phyloP scores from a whole-genome alignment of 805 yeast genomes.

The Komagataella phaffii region DNA sequence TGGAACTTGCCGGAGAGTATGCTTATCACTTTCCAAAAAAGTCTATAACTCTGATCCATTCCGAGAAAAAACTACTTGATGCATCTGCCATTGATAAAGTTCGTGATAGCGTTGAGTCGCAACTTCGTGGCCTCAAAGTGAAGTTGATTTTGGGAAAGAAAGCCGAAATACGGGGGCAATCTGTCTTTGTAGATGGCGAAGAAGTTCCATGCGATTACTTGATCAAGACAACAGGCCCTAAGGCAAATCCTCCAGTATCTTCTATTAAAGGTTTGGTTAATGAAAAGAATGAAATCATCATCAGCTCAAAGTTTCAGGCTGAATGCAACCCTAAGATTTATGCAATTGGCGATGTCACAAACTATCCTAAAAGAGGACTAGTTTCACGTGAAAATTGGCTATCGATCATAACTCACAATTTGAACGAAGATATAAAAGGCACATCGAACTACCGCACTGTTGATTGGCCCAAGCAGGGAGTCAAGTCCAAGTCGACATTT shows the following conservation, averaged over 20 bases:
- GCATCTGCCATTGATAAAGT: conserved; percentile 1
- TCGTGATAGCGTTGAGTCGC: conserved; percentile 1
- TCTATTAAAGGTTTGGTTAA: conserved; percentile 3
- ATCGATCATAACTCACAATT: conserved; percentile 8
- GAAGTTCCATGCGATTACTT: conserved; percentile 4
- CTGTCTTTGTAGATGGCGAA: conserved; percentile 2
- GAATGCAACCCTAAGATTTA: conserved; percentile 9
- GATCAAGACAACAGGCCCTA: conserved; percentile 5
- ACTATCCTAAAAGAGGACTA: conserved; percentile 12
- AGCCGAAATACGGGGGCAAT: conserved; percentile 2
- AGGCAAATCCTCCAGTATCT: background rate
- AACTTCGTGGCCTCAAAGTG: conserved; percentile 6
- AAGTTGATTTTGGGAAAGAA: conserved; percentile 6
- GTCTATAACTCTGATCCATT: conserved; percentile 12
- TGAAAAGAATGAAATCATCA: conserved; percentile 5
- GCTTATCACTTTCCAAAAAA: conserved; percentile 10
- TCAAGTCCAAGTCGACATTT: background rate
- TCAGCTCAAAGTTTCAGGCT: conserved; percentile 12
- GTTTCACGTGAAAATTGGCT: conserved; percentile 6
- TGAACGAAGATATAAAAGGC: conserved; percentile 2
- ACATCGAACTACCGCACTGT: background rate
- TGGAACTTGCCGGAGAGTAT: conserved; percentile 20
- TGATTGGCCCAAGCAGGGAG: conserved; percentile 1
- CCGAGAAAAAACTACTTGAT: conserved; percentile 5
- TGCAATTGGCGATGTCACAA: conserved; percentile 20